Percentiles rank a stretch among this genome's conserved stretches.
Evolutionary conservation across 2,329 filamentous ascomycete genomes (phyloP).

Genomic region (Emmonsiellopsis sp.): DNA sequence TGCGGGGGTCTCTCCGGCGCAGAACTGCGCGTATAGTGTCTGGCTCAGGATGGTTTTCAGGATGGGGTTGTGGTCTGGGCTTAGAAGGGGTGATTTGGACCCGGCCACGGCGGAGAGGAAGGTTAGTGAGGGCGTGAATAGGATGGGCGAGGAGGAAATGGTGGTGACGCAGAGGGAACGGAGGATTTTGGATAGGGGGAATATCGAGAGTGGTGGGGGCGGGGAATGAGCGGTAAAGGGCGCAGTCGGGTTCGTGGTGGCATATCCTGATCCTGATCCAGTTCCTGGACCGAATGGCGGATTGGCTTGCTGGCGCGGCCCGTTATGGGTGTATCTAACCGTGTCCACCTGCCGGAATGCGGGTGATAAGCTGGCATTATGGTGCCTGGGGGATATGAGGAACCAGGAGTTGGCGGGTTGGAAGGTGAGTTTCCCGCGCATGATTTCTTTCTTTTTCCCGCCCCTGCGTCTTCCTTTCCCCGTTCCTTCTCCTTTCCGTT

Average conservation of each 20-base stretch:
- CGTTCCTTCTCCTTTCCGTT: too few relatives aligned
- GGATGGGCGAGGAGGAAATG: conserved; percentile 11
- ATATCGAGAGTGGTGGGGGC: conserved; percentile 9
- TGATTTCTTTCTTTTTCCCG: too few relatives aligned
- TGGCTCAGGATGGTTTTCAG: conserved; percentile 63
- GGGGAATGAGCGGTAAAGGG: neutral
- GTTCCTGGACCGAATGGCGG: neutral
- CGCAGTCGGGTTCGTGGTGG: conserved; percentile 1
- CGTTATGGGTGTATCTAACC: conserved; percentile 6
- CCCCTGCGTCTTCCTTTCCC: too few relatives aligned
- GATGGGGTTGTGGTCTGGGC: conserved; percentile 65
- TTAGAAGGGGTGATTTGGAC: conserved; percentile 55
- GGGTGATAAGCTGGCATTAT: too few relatives aligned
- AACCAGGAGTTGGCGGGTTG: too few relatives aligned
- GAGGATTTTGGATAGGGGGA: conserved; percentile 11
- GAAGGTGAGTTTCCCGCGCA: too few relatives aligned
- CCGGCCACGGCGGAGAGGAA: conserved; percentile 62
- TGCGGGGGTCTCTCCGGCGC: conserved; percentile 62
- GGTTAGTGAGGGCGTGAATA: conserved; percentile 60
- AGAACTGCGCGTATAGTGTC: conserved; percentile 88
- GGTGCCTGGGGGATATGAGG: too few relatives aligned
- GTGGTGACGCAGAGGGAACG: conserved; percentile 12
- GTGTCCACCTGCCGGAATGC: too few relatives aligned
- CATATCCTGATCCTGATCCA: conserved; percentile 2
- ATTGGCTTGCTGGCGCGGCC: neutral